Conservation (phyloP, 768 basidiomycete species). For the Rhodotorula graminis region DNA sequence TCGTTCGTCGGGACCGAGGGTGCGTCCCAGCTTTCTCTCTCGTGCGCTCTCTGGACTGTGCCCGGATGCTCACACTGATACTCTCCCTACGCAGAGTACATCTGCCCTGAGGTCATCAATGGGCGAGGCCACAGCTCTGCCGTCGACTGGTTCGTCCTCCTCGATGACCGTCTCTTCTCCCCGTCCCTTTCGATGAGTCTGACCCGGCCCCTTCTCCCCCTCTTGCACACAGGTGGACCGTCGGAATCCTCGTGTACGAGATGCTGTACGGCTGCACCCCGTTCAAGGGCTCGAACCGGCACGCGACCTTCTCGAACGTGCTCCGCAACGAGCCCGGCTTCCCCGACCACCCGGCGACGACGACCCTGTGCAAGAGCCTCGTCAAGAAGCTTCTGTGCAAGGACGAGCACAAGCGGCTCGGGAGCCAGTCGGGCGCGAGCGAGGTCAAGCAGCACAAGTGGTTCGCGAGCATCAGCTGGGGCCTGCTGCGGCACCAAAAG, state of each 20-base stretch:
- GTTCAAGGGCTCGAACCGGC: conserved; percentile 92
- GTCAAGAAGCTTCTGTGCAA: conserved; percentile 84
- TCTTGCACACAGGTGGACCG: conserved; percentile 58
- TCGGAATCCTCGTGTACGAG: conserved; percentile 96
- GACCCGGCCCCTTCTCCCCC: background rate
- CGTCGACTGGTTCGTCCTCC: conserved; percentile 69
- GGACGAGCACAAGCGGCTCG: conserved; percentile 78
- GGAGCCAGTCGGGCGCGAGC: conserved; percentile 88
- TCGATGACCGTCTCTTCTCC: background rate
- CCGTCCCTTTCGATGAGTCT: too few species aligned
- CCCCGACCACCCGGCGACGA: conserved; percentile 72
- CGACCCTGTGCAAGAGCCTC: conserved; percentile 78
- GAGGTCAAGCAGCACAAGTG: conserved; percentile 99
- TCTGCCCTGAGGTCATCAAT: conserved; percentile 96
- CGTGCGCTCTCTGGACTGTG: background rate
- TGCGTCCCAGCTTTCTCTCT: conserved; percentile 51
- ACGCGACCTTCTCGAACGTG: conserved; percentile 95
- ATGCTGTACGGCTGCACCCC: conserved; percentile 95
- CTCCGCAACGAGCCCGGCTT: conserved; percentile 78
- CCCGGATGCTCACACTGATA: background rate
- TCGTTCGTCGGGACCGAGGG: conserved; percentile 96
- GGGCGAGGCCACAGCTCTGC: conserved; percentile 95
- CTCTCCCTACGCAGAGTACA: conserved; percentile 67
- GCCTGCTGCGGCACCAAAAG: conserved; percentile 79
- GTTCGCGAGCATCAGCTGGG: conserved; percentile 97